phyloP scores from a whole-genome alignment of 2,329 filamentous ascomycete genomes.

The Parascedosporium putredinis region DNA sequence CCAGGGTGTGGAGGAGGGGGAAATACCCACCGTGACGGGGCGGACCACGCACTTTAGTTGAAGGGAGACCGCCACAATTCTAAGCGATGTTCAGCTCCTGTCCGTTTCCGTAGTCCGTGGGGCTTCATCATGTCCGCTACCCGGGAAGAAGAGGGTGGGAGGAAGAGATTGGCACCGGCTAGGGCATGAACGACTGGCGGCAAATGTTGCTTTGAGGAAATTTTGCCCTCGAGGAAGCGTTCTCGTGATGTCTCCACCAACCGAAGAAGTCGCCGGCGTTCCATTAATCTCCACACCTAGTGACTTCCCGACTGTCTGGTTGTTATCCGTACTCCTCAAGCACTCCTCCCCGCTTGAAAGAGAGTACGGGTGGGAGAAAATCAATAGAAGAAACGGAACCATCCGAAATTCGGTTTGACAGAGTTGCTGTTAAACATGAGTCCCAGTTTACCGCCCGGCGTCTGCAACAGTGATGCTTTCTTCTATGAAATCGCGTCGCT shows the following conservation, averaged over 20 bases:
- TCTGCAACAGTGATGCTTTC: too few species aligned
- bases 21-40: not conserved
- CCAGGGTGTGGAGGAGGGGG: not conserved
- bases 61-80: not conserved
- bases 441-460: too few species aligned
- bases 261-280: not conserved
- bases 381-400: too few species aligned
- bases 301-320: not conserved
- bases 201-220: not conserved
- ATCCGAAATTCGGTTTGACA: too few species aligned
- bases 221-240: not conserved
- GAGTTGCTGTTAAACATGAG: too few species aligned
- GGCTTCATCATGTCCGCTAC: too few species aligned
- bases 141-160: too few species aligned
- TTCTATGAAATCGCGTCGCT: too few species aligned
- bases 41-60: not conserved
- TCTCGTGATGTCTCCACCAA: not conserved
- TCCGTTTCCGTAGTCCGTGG: too few species aligned
- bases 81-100: not conserved
- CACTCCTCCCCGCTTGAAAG: not conserved
- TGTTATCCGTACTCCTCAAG: not conserved
- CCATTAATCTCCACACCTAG: not conserved
- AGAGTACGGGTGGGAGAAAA: not conserved
- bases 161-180: too few species aligned
- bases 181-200: not conserved